phyloP scores from a whole-genome alignment of 2,329 filamentous ascomycete species.

The Botrytis medusae region DNA sequence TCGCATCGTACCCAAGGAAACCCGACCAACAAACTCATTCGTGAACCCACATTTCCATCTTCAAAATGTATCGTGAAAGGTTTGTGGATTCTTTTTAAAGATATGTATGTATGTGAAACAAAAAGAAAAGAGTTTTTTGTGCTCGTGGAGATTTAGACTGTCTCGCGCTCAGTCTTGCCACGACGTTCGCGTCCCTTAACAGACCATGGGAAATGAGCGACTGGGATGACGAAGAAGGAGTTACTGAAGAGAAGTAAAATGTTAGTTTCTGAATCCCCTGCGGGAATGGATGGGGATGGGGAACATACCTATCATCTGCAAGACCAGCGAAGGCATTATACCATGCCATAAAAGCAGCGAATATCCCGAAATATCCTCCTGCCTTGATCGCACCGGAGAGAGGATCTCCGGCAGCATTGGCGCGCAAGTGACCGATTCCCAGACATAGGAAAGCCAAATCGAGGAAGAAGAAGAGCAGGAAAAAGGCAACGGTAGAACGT shows the following conservation, averaged over 20 bases:
- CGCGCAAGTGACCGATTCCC: constrained; percentile 44
- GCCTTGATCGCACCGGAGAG: constrained; percentile 57
- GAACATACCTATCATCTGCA: constrained; percentile 63
- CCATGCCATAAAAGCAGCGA: constrained; percentile 81
- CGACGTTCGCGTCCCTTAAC: constrained; percentile 67
- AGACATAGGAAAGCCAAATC: constrained; percentile 59
- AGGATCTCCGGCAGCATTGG: constrained; percentile 34
- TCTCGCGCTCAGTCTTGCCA: constrained; percentile 48
- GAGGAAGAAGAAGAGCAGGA: constrained; percentile 57
- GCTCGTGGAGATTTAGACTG: constrained; percentile 28
- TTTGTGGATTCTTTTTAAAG: background rate
- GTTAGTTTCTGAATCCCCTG: constrained; percentile 39
- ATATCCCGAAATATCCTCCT: constrained; percentile 76
- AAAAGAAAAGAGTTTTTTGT: background rate
- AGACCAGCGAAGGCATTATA: constrained; percentile 84
- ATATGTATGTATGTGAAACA: background rate
- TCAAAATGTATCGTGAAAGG: background rate
- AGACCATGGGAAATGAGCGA: constrained; percentile 94
- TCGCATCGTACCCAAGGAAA: background rate
- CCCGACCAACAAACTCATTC: background rate
- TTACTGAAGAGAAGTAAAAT: constrained; percentile 53
- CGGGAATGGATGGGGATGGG: too few relatives aligned
- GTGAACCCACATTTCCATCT: background rate
- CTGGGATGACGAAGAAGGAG: constrained; percentile 87
- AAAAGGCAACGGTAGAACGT: constrained; percentile 60